These are phyloP conservation scores for Teunomyces gatunensis DNA, from an alignment of 805 yeast genomes.

Conservation along the genomic window DNA sequence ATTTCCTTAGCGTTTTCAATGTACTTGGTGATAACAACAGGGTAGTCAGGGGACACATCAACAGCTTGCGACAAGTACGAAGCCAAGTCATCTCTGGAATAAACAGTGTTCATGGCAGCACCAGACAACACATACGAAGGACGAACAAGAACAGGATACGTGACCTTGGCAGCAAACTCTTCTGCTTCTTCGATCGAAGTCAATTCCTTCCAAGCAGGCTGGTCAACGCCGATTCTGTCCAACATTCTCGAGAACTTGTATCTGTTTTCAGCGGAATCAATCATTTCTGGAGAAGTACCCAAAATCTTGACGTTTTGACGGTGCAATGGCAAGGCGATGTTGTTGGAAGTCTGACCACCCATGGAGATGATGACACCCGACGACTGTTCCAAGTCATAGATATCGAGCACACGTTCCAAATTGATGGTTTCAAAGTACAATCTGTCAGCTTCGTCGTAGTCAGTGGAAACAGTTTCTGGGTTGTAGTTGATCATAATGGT, in stretches of 20 bases:
- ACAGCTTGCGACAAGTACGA: conserved; percentile 90
- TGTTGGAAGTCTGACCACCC: conserved; percentile 99
- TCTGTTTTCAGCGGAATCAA: conserved; percentile 96
- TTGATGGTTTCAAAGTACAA: conserved; percentile 94
- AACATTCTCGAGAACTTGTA: conserved; percentile 97
- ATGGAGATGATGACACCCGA: conserved; percentile 91
- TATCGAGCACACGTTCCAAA: conserved; percentile 90
- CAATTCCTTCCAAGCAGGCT: conserved; percentile 98
- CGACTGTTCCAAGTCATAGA: conserved; percentile 87
- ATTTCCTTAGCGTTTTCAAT: conserved; percentile 97
- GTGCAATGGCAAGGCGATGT: conserved; percentile 88
- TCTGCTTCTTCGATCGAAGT: conserved; percentile 93
- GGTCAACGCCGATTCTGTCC: conserved; percentile 95
- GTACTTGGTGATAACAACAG: conserved; percentile 95
- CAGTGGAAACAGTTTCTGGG: conserved; percentile 99
- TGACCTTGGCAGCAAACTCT: conserved; percentile 82
- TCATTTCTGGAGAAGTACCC: conserved; percentile 98
- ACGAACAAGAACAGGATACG: conserved; percentile 94
- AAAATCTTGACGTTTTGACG: conserved; percentile 92
- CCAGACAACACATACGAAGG: conserved; percentile 97
- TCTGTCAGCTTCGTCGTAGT: conserved; percentile 96
- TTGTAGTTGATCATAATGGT: conserved; percentile 97
- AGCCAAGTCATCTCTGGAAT: conserved; percentile 83
- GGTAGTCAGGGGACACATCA: conserved; percentile 96
- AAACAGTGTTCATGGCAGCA: conserved; percentile 98